phyloP scores from a whole-genome alignment of 2,329 filamentous ascomycete genomes.

The Monascus ruber region DNA sequence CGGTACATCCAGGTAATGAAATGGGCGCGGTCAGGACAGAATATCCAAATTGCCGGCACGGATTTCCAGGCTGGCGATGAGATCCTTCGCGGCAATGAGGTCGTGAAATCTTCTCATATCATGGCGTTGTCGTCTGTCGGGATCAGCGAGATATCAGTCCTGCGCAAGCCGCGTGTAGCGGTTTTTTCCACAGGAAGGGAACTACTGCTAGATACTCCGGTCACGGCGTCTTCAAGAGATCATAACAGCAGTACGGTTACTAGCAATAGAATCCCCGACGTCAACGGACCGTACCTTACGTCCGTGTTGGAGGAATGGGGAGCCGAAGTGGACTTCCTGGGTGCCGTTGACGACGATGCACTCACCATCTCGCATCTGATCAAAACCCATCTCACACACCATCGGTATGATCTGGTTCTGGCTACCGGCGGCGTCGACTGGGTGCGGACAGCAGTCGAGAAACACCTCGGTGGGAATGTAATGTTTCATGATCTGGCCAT shows the following conservation, averaged over 20 bases:
- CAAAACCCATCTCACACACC: not conserved
- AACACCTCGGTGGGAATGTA: conserved; percentile 8
- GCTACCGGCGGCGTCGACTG: conserved; percentile 20
- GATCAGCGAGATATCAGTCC: conserved; percentile 6
- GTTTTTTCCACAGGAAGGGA: conserved; percentile 13
- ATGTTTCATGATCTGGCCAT: conserved; percentile 18
- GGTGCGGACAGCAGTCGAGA: conserved; percentile 9
- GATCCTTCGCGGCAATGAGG: conserved; percentile 6
- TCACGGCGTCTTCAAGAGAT: too few relatives aligned
- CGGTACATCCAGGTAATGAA: conserved; percentile 7
- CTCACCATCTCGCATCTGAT: conserved; percentile 5
- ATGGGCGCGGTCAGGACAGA: conserved; percentile 6
- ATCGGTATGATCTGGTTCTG: conserved; percentile 14
- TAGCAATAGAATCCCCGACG: conserved; percentile 6
- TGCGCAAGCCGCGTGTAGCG: conserved; percentile 5
- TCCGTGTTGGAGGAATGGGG: conserved; percentile 6
- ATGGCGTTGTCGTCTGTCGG: conserved; percentile 15
- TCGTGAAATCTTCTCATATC: conserved; percentile 10
- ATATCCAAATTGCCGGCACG: conserved; percentile 11
- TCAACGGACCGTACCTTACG: conserved; percentile 15
- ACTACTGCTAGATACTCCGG: not conserved
- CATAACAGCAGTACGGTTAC: too few relatives aligned
- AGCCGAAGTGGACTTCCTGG: conserved; percentile 10
- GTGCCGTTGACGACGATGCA: conserved; percentile 9
- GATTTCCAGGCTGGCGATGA: conserved; percentile 9